Percentiles rank a stretch among this genome's conserved stretches.
These are phyloP conservation scores for Nitzschia sp. DNA, from an alignment of 108 stramenopile species.

Conservation along the genomic window DNA sequence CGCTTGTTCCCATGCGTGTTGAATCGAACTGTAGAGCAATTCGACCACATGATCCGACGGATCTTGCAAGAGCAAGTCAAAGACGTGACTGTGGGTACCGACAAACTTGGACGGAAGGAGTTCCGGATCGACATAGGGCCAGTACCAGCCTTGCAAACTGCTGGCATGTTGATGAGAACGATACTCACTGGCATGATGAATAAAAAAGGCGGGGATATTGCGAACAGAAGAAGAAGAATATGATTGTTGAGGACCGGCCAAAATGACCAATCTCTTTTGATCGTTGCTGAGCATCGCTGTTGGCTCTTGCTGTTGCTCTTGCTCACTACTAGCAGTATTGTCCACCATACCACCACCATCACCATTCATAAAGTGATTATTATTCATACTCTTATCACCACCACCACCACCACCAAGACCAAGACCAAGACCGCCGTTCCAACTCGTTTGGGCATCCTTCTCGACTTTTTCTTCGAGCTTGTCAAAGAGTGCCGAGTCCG, in stretches of 20 bases:
- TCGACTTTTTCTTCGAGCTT: neutral
- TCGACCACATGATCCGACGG: neutral
- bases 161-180: neutral
- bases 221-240: too few relatives aligned
- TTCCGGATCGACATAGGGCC: neutral
- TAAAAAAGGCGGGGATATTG: neutral
- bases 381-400: too few relatives aligned
- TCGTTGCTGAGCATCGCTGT: neutral
- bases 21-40: neutral
- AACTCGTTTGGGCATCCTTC: neutral
- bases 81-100: neutral
- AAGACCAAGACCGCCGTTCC: neutral
- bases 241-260: conserved; percentile 11
- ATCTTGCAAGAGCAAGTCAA: conserved; percentile 1
- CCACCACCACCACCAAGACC: too few relatives aligned
- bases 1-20: neutral
- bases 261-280: conserved; percentile 1
- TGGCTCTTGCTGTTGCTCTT: too few relatives aligned
- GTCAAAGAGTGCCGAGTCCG: too few relatives aligned
- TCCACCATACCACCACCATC: neutral
- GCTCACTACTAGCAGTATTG: neutral
- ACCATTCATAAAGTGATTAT: too few relatives aligned
- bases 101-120: neutral
- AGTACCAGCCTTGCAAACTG: neutral
- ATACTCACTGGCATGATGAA: conserved; percentile 17